phyloP scores from a whole-genome alignment of 2,329 filamentous ascomycete genomes.

The Ampelomyces quisqualis region DNA sequence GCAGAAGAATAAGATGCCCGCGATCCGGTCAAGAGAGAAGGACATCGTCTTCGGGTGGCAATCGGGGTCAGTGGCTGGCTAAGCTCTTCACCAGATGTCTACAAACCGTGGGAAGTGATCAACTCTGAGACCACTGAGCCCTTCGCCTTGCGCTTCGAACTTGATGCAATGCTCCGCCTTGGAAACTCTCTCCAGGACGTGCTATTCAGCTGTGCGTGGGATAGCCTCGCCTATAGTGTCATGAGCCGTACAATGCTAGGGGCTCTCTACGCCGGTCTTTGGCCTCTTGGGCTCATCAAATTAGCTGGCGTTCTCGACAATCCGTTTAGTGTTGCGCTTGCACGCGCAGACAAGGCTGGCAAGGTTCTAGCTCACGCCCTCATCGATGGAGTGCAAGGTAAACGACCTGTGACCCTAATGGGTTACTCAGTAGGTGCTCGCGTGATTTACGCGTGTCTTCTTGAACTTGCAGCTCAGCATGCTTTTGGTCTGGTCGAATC shows the following conservation, averaged over 20 bases:
- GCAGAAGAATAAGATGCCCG: constrained; percentile 28
- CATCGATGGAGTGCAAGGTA: constrained; percentile 76
- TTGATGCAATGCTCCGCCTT: constrained; percentile 71
- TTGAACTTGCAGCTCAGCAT: constrained; percentile 70
- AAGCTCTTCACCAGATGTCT: constrained; percentile 66
- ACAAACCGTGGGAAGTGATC: constrained; percentile 73
- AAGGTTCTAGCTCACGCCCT: constrained; percentile 76
- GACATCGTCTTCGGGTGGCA: constrained; percentile 63
- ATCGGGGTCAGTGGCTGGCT: constrained; percentile 82
- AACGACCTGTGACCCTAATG: constrained; percentile 75
- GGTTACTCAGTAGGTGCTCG: constrained; percentile 79
- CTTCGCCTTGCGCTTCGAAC: constrained; percentile 81
- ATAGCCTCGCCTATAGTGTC: constrained; percentile 68
- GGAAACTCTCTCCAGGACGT: constrained; percentile 75
- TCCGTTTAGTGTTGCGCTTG: constrained; percentile 73
- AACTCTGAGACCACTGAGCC: constrained; percentile 67
- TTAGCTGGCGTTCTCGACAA: constrained; percentile 67
- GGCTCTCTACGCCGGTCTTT: constrained; percentile 48
- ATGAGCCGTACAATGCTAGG: constrained; percentile 59
- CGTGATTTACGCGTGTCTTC: constrained; percentile 78
- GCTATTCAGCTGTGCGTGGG: constrained; percentile 76
- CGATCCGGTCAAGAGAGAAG: constrained; percentile 32
- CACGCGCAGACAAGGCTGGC: constrained; percentile 77
- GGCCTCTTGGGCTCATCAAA: constrained; percentile 50
- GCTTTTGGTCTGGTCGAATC: constrained; percentile 83